Conservation (phyloP, 208 protist species). For the Leishmania aethiopica region DNA sequence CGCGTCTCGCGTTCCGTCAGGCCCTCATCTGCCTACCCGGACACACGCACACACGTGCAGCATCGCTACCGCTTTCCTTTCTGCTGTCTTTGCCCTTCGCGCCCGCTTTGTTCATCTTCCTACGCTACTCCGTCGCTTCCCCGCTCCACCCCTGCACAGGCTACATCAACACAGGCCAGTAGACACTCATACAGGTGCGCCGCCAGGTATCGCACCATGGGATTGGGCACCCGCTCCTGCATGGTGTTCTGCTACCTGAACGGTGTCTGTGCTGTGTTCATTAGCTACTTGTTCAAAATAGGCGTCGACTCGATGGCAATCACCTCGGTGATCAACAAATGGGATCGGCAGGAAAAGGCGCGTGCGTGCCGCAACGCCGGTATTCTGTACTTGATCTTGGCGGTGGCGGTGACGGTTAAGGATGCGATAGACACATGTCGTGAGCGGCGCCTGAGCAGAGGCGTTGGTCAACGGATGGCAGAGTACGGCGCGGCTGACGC, state of each 20-base stretch:
- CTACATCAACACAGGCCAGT: neutral
- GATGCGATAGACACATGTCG: constrained; percentile 17
- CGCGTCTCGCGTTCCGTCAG: neutral
- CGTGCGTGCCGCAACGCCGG: constrained; percentile 62
- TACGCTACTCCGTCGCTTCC: neutral
- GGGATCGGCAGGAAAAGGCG: constrained; percentile 69
- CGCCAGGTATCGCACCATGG: constrained; percentile 35
- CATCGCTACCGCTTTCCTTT: neutral
- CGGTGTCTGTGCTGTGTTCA: constrained; percentile 65
- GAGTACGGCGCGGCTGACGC: constrained; percentile 13
- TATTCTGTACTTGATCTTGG: constrained; percentile 69
- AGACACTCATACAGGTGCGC: neutral
- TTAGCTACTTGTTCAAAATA: constrained; percentile 74
- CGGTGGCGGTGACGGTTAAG: constrained; percentile 41
- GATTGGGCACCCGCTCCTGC: constrained; percentile 52
- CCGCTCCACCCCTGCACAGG: neutral
- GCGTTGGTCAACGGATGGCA: constrained; percentile 12
- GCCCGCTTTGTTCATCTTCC: neutral
- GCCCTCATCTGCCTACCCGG: neutral
- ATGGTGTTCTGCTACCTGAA: constrained; percentile 84
- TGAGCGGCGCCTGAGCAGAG: constrained; percentile 19
- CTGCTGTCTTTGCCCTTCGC: neutral
- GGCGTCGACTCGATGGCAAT: constrained; percentile 74
- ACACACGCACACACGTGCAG: neutral
- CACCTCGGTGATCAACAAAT: constrained; percentile 44